Conservation (phyloP, 2,329 filamentous ascomycete species). For the Fusarium devonianum region DNA sequence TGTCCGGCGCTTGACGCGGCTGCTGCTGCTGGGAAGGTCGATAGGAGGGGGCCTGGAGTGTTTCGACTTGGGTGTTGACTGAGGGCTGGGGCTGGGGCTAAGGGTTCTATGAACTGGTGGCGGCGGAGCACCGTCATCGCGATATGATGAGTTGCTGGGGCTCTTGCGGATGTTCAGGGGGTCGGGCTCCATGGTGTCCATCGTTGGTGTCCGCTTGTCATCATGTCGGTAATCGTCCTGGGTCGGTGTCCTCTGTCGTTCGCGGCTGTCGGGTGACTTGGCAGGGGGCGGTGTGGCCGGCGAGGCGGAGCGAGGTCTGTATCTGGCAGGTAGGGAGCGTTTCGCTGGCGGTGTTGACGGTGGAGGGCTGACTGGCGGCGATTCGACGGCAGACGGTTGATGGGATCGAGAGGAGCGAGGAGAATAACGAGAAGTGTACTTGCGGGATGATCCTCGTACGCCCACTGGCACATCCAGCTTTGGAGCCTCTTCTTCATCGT, state of each 20-base stretch:
- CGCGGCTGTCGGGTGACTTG: slow-evolving; percentile 34
- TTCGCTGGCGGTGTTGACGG: slow-evolving; percentile 48
- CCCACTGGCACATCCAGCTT: slow-evolving; percentile 45
- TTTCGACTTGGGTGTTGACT: slow-evolving; percentile 38
- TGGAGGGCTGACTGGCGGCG: slow-evolving; percentile 41
- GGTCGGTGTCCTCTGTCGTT: slow-evolving; percentile 49
- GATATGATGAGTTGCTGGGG: slow-evolving; percentile 46
- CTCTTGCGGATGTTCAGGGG: slow-evolving; percentile 46
- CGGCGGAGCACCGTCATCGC: slow-evolving; percentile 64
- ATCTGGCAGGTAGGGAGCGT: slow-evolving; percentile 35
- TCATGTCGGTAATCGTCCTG: slow-evolving; percentile 42
- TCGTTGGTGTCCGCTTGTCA: slow-evolving; percentile 43
- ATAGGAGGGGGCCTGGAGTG: slow-evolving; percentile 53
- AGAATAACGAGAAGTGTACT: slow-evolving; percentile 36
- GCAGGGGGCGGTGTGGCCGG: slow-evolving; percentile 38
- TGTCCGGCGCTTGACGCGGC: slow-evolving; percentile 70
- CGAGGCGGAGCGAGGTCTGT: slow-evolving; percentile 36
- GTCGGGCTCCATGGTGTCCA: slow-evolving; percentile 51
- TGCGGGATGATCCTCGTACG: slow-evolving; percentile 38
- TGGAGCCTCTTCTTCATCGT: slow-evolving; percentile 40
- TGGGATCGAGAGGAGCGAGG: slow-evolving; percentile 34
- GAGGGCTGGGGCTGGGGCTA: slow-evolving; percentile 42
- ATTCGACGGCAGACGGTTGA: slow-evolving; percentile 29
- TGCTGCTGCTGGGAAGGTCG: slow-evolving; percentile 52
- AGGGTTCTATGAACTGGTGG: slow-evolving; percentile 61